Evolutionary conservation across 2,329 filamentous ascomycete species (phyloP).

Genomic region (Colletotrichum kahawae): DNA sequence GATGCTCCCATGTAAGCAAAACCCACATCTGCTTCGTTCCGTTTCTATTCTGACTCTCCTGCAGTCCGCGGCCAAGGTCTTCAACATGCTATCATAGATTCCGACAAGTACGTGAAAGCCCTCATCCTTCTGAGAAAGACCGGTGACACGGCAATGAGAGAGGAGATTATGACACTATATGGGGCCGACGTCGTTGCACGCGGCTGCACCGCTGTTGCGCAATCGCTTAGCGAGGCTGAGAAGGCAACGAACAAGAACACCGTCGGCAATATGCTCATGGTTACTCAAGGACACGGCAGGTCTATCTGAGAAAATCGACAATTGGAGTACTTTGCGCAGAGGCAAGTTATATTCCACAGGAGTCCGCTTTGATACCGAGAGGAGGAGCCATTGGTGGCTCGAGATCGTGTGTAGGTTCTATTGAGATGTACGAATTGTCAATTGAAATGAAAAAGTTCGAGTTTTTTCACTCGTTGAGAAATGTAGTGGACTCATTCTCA

Average conservation of each 20-base stretch:
- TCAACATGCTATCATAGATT: conserved; percentile 47
- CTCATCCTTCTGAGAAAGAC: conserved; percentile 28
- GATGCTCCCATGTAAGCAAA: conserved; percentile 43
- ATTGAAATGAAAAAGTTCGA: too few species aligned
- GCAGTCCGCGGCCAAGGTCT: conserved; percentile 50
- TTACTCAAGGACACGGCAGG: conserved; percentile 29
- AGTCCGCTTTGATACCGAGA: neutral
- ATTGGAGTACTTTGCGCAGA: neutral
- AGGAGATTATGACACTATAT: conserved; percentile 31
- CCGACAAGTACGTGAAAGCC: conserved; percentile 39
- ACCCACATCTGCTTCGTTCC: neutral
- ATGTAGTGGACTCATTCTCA: too few species aligned
- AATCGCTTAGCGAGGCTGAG: conserved; percentile 37
- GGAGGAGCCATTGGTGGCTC: neutral
- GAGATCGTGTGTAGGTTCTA: neutral
- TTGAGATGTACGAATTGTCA: neutral
- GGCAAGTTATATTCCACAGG: neutral
- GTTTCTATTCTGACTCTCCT: neutral
- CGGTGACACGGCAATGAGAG: conserved; percentile 3
- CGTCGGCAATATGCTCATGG: conserved; percentile 38
- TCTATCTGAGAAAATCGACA: conserved; percentile 3
- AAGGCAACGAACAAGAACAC: conserved; percentile 32
- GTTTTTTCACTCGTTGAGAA: neutral
- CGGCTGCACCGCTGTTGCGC: conserved; percentile 36
- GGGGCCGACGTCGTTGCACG: conserved; percentile 36